phyloP scores from a whole-genome alignment of 2,329 filamentous ascomycete species.

The Rhynchosporium secalis region DNA sequence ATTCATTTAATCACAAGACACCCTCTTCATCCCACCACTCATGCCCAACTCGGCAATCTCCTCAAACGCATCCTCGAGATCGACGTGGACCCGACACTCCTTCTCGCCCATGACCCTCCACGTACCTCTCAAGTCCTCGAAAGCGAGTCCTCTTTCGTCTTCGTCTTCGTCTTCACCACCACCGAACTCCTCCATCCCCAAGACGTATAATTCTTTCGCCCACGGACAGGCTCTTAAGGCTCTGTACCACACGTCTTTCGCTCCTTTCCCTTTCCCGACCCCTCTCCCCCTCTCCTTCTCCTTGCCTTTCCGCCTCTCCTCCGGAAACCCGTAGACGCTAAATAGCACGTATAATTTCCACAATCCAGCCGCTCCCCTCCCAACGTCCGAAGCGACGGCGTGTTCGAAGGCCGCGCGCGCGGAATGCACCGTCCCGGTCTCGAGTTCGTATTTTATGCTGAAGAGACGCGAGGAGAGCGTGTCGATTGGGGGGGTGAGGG shows the following conservation, averaged over 20 bases:
- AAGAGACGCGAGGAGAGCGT: conserved; percentile 54
- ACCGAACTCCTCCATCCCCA: conserved; percentile 50
- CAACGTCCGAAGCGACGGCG: conserved; percentile 44
- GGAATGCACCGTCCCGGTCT: conserved; percentile 51
- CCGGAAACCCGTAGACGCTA: conserved; percentile 39
- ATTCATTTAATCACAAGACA: not conserved
- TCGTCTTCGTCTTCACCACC: not conserved
- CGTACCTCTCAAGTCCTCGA: conserved; percentile 52
- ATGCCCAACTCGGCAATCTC: conserved; percentile 25
- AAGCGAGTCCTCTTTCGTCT: conserved; percentile 18
- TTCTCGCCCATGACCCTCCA: conserved; percentile 61
- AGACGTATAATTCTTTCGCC: conserved; percentile 60
- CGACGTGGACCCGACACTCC: conserved; percentile 58
- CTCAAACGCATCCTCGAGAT: conserved; percentile 48
- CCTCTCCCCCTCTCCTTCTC: conserved; percentile 33
- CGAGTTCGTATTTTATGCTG: conserved; percentile 55
- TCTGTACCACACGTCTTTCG: conserved; percentile 55
- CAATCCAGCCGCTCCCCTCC: conserved; percentile 45
- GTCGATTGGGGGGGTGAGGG: conserved; percentile 39
- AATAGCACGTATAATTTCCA: conserved; percentile 56
- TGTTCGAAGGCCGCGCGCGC: conserved; percentile 56
- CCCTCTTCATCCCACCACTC: conserved; percentile 1
- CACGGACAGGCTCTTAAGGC: conserved; percentile 60
- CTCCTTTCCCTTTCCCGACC: conserved; percentile 38
- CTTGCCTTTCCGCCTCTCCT: conserved; percentile 33